phyloP scores from a whole-genome alignment of 2,329 filamentous ascomycete genomes.

The Talaromyces sp. region DNA sequence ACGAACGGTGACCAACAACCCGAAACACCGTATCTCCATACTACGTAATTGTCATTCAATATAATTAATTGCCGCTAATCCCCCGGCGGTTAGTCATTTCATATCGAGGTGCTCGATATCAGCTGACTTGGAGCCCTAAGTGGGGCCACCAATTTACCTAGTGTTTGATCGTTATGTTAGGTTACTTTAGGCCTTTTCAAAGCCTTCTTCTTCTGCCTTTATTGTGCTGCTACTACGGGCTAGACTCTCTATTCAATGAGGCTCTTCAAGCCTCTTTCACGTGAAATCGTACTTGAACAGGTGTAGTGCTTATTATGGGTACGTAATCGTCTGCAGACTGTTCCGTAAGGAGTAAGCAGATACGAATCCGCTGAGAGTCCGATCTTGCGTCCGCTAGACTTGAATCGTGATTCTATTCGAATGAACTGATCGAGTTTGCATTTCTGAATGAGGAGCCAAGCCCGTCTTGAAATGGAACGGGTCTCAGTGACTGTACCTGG shows the following conservation, averaged over 20 bases:
- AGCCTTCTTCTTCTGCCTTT: too few species aligned
- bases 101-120: background rate
- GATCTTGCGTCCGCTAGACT: background rate
- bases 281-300: background rate
- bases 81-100: background rate
- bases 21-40: too few species aligned
- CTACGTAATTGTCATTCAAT: background rate
- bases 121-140: slow-evolving; percentile 9
- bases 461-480: background rate
- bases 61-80: background rate
- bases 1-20: background rate
- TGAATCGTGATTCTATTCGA: too few species aligned
- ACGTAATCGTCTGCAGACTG: background rate
- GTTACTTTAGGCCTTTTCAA: too few species aligned
- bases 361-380: background rate
- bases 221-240: too few species aligned
- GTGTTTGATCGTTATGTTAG: background rate
- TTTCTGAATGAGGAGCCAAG: too few species aligned
- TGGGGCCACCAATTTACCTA: background rate
- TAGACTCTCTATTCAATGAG: background rate
- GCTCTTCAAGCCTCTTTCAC: background rate
- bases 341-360: background rate
- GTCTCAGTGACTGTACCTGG: background rate
- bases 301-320: background rate
- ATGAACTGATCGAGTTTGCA: too few species aligned